Conservation (phyloP, 495 filamentous ascomycete species). For the Penicillium soppii region DNA sequence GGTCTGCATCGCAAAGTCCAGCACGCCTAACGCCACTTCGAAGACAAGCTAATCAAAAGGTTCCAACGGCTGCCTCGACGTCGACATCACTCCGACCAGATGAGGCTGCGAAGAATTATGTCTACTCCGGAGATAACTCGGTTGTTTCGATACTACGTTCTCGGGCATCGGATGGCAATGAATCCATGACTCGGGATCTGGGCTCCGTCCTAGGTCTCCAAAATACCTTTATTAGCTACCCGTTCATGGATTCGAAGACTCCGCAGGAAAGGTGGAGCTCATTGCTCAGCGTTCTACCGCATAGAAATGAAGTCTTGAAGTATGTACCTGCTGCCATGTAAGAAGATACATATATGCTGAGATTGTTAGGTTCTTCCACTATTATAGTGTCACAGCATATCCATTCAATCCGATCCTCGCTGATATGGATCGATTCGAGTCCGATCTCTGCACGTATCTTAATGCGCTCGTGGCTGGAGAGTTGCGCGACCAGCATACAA, state of each 20-base stretch:
- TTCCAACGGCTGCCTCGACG: not conserved
- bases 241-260: conserved; percentile 48
- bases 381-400: conserved; percentile 47
- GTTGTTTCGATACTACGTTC: conserved; percentile 33
- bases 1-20: not conserved
- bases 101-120: conserved; percentile 39
- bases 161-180: conserved; percentile 57
- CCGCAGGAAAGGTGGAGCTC: conserved; percentile 29
- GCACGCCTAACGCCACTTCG: not conserved
- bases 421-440: conserved; percentile 48
- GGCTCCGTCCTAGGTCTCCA: conserved; percentile 64
- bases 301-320: conserved; percentile 34
- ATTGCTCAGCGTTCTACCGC: conserved; percentile 28
- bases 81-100: not conserved
- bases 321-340: conserved; percentile 7
- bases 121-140: conserved; percentile 41
- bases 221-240: conserved; percentile 69
- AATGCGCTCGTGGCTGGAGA: conserved; percentile 34
- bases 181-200: conserved; percentile 31
- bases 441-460: conserved; percentile 45
- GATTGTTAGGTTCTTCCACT: conserved; percentile 43
- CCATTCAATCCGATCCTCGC: conserved; percentile 52
- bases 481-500: conserved; percentile 13
- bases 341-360: not conserved
- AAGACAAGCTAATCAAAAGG: not conserved